Evolutionary conservation across 345 rosid genomes (phyloP), one percentile per base, ranked within the genome.

Genomic region (Gossypium stocksii): DNA sequence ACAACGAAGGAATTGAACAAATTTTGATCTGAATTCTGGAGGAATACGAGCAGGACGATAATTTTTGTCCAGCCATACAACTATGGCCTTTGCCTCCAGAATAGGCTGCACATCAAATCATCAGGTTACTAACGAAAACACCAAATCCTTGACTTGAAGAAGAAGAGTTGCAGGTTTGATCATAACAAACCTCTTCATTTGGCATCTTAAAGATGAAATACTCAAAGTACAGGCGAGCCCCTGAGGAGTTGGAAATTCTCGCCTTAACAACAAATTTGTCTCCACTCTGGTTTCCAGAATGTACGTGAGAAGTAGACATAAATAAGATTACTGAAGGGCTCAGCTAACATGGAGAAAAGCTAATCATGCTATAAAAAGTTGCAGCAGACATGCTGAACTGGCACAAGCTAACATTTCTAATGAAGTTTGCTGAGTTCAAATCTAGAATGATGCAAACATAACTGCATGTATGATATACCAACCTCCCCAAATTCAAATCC

Each of bases 21-120:
- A 66, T 79, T 81, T 89, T 58, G 97, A 90, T 73, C 87, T 87
- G 65, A 90, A 65, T 38, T 80, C 83, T 41, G 89, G 60, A 48
- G 95, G 97, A 44, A 94, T 85, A 38, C 95, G 91, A 71, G 87
- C 85, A 46, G 89, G 94, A 58, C 85, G 90, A 70, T 92, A 88
- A 62, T 85, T 87, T 78, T 84, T 88, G 83, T 91, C 93, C 8
- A 94, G 93, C 97, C 97, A 92, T 61, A 89, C 92, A 48, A 81
- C 94, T 0, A 81, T 82, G 58, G 84, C 95, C 85, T 89, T 89
- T 23, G 97, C 97, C 79, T 90, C 89, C 81, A 94, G 74, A 62
- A 90, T 78, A 58, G 87, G 87, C 93, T 90, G 88, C 67, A 68
- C 12, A 71, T 56, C 4, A 68, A 17, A 44, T 2, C 51, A 68